Evolutionary conservation across 2,329 filamentous ascomycete genomes (phyloP).

Genomic region (Alternaria longipes): DNA sequence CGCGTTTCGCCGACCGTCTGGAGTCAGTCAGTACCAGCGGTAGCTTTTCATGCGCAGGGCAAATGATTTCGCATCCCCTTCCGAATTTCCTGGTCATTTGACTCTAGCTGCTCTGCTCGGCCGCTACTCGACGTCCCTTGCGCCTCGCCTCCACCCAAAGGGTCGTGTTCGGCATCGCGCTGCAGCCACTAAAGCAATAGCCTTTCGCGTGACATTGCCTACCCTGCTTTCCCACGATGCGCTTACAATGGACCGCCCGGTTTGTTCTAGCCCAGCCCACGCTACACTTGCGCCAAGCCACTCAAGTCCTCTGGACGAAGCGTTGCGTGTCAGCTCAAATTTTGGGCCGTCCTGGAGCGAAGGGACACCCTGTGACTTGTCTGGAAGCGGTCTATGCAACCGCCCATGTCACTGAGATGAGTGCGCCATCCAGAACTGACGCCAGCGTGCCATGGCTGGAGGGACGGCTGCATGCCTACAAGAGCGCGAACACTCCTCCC

Average conservation of each 20-base stretch:
- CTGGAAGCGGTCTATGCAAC: conserved; percentile 39
- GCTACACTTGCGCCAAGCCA: conserved; percentile 32
- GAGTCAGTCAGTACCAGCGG: conserved; percentile 19
- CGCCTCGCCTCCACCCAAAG: conserved; percentile 16
- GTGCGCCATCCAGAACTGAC: conserved; percentile 23
- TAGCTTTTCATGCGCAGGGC: conserved; percentile 17
- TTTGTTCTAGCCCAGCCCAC: conserved; percentile 28
- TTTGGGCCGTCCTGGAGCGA: conserved; percentile 32
- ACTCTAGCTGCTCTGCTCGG: conserved; percentile 6
- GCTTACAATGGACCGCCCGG: conserved; percentile 20
- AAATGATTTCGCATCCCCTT: conserved; percentile 20
- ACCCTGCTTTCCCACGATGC: conserved; percentile 28
- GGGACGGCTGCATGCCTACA: conserved; percentile 30
- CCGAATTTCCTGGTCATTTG: conserved; percentile 16
- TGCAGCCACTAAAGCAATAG: conserved; percentile 33
- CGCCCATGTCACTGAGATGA: conserved; percentile 30
- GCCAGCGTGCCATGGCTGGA: conserved; percentile 20
- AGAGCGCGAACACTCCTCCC: conserved; percentile 33
- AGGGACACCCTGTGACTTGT: conserved; percentile 39
- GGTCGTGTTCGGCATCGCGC: conserved; percentile 21
- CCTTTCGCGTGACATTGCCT: conserved; percentile 28
- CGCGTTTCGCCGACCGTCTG: conserved; percentile 38
- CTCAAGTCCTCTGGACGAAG: conserved; percentile 25
- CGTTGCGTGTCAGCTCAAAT: conserved; percentile 44
- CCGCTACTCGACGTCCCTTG: conserved; percentile 11